Evolutionary conservation across 1,284 basidiomycete species (phyloP), one percentile per base, ranked within the genome.

Genomic region (Cryptococcus sp.): DNA sequence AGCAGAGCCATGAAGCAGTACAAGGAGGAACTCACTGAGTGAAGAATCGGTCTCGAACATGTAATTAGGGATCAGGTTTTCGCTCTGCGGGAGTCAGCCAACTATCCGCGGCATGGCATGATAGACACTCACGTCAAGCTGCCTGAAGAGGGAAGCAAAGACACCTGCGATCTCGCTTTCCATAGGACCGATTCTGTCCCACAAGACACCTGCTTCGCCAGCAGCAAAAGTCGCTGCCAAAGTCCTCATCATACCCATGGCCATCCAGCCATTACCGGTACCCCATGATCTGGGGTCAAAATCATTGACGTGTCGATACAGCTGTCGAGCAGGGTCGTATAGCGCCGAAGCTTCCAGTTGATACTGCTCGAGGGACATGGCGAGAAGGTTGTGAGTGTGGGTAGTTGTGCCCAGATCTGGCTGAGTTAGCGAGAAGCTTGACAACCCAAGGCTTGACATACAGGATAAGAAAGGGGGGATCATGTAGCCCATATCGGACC

Each of bases 401-500:
- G 74, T 76, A 41, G 78, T 75, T 0, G 77, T 78, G 11, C 79
- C 82, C 51, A 81, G 77, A 49, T 63, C 64, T 59, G 37, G 18
- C 25, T 41, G 13, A 43, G 44, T 37, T 45, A 53, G 42, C 49
- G 32, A 25, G 31, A 58, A 25, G 32, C 44, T 5, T 11, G 5
- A 25, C 45, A 42, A 16, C 45, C 13, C 19, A 44, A 39, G n/a
- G 45, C 19, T 22, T 45, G 11, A 54, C 56, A 50, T 21, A 61
- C 61, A 82, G 0, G 82, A 82, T 3, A 83, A 67, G 67, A 82
- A 83, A 0, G 83, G 83, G 4, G 81, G 81, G 4, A 79, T 82
- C 83, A 85, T 84, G 64, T 80, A 83, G 0, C 83, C 73, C 56
- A 71, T 78, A 63, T 84, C 82, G n/a, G 80, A 76, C 82, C 82